A percentile compares a stretch with the other conserved stretches of the same genome.
Evolutionary conservation across 2,329 filamentous ascomycete genomes (phyloP).

Genomic region (Trichoderma sp.): DNA sequence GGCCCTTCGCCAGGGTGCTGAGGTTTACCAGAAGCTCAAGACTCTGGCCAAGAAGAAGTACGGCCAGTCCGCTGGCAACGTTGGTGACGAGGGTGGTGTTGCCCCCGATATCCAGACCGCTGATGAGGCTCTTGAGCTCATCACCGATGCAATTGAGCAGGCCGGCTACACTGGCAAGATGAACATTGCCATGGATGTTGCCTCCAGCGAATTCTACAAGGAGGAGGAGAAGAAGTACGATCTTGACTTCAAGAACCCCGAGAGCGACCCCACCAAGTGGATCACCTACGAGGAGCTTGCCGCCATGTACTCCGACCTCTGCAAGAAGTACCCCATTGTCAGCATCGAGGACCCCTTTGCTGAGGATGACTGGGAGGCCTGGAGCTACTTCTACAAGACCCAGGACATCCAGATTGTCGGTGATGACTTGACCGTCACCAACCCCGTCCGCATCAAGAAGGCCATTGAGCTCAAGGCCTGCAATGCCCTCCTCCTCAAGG

Average conservation of each 20-base stretch:
- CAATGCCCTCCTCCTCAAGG: constrained; percentile 97
- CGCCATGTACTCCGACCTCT: constrained; percentile 82
- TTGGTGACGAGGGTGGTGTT: constrained; percentile 99
- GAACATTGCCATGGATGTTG: constrained; percentile 99
- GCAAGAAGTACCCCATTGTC: constrained; percentile 97
- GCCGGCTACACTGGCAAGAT: constrained; percentile 95
- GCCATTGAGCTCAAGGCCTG: constrained; percentile 98
- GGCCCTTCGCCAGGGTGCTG: constrained; percentile 92
- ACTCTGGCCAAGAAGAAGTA: constrained; percentile 98
- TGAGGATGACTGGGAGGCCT: constrained; percentile 99
- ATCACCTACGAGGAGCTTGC: constrained; percentile 98
- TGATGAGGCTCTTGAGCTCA: constrained; percentile 95
- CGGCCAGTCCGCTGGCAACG: constrained; percentile 97
- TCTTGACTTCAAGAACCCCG: constrained; percentile 99
- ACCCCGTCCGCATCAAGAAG: constrained; percentile 99
- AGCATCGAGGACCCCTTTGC: constrained; percentile 99
- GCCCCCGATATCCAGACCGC: constrained; percentile 97
- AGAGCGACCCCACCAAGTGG: constrained; percentile 95
- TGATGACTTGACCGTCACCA: constrained; percentile 98
- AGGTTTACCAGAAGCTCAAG: constrained; percentile 99
- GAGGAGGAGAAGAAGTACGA: constrained; percentile 98
- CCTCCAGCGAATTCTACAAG: constrained; percentile 99
- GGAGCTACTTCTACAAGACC: constrained; percentile 99
- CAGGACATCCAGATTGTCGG: constrained; percentile 97
- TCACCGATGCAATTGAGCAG: constrained; percentile 89